Evolutionary conservation across 2,329 filamentous ascomycete genomes (phyloP), one percentile per base, ranked within the genome.

Genomic region (Ophiocordyceps polyrhachis-furcata): DNA sequence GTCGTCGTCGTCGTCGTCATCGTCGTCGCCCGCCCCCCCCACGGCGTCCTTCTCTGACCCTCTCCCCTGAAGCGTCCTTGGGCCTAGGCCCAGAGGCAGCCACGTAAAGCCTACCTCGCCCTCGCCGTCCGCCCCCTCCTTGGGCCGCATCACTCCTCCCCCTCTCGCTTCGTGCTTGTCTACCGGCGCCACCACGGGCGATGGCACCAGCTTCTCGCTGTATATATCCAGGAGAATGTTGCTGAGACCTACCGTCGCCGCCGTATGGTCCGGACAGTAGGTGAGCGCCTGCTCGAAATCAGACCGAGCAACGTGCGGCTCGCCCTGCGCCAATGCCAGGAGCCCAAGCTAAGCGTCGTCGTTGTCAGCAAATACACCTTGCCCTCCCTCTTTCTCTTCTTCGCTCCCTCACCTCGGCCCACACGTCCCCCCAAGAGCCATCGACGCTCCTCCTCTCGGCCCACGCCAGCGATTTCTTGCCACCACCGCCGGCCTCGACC

Each of bases 221-320:
- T 89, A 93, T 19, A 93, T 78, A 55, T 95, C 87, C 43, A 96
- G 71, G 7, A 98, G 70, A 35, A 96, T 79, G 52, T 83, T 83
- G 17, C 85, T 85, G 20, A 98, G 66, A 1, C 83, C 84, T 32
- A 95, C 76, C 21, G 83, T 93, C 29, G 84, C 86, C 14, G 70
- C 69, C 0, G 83, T 71, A 52, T 98, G 89, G 56, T 96, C 78
- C 1, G 82, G 78, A 49, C 76, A 83, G 56, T 87, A 79, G 21
- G 79, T 76, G 17, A 98, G 66, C 14, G 88, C 86, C 46, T 80
- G 74, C 60, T 98, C 91, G 54, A 89, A 95, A 50, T 83, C 71
- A 21, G 74, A 68, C 14, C 86, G 76, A 4, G 88, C 88, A 44
- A 75, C 67, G 50, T 85, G 80, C 1, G 79, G 76, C 1, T 66